These are phyloP conservation scores for Craterostigma plantagineum DNA, from an alignment of 257 asterid genomes.

Conservation along the genomic window DNA sequence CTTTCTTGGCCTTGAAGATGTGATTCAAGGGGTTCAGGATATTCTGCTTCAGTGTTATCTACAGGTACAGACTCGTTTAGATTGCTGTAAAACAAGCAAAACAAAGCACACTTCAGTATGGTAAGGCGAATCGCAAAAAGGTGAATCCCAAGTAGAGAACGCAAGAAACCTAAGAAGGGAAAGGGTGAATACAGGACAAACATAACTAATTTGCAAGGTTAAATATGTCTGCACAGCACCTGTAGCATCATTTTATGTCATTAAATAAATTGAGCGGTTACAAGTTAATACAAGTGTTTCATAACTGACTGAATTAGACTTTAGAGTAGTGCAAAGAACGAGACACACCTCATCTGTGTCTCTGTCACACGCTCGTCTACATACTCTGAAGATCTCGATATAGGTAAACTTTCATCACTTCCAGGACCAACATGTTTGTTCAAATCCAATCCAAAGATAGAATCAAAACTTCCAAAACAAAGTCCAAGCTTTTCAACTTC, in stretches of 20 bases:
- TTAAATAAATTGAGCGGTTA: no score
- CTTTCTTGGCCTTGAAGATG: constrained; percentile 13
- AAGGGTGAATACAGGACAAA: no score
- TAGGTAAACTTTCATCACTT: constrained; percentile 16
- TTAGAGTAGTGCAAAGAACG: background rate
- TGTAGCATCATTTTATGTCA: no score
- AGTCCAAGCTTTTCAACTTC: constrained; percentile 46
- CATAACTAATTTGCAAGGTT: no score
- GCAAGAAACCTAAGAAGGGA: no score
- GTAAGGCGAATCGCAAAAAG: no score
- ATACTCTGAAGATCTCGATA: constrained; percentile 24
- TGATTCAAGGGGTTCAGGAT: constrained; percentile 19
- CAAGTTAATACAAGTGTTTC: no score
- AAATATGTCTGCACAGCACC: no score
- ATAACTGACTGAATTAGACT: no score
- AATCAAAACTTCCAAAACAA: constrained; percentile 49
- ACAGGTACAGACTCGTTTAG: constrained; percentile 19
- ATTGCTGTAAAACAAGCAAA: constrained; percentile 15
- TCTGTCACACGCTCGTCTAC: constrained; percentile 22
- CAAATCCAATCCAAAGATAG: constrained; percentile 20
- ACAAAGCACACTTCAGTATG: background rate
- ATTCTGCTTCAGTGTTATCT: constrained; percentile 14
- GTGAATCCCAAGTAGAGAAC: no score
- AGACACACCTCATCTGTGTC: constrained; percentile 25
- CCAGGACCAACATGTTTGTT: constrained; percentile 11